Conservation (phyloP, 1,284 basidiomycete genomes). For the Cryptococcus amylolentus region DNA sequence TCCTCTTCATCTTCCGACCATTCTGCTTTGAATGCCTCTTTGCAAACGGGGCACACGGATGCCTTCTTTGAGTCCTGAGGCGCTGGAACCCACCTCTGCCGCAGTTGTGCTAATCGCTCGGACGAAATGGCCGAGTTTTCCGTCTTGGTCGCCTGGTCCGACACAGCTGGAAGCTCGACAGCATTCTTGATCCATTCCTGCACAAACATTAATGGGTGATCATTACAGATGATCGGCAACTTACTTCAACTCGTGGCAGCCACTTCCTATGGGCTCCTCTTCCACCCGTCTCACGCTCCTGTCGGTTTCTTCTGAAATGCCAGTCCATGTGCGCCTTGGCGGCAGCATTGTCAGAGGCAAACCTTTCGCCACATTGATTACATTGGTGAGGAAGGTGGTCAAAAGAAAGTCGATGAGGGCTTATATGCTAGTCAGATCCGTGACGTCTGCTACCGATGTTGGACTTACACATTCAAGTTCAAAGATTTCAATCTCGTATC, state of each 20-base stretch:
- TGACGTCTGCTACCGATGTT: not conserved
- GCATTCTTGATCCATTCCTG: constrained; percentile 82
- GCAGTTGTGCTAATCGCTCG: constrained; percentile 70
- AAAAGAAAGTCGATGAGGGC: constrained; percentile 68
- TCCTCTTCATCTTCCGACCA: constrained; percentile 96
- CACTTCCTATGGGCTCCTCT: constrained; percentile 88
- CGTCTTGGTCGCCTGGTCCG: not conserved
- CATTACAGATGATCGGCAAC: constrained; percentile 45
- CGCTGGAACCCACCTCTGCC: constrained; percentile 76
- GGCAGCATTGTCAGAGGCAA: constrained; percentile 63
- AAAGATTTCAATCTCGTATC: constrained; percentile 65
- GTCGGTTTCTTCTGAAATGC: constrained; percentile 93
- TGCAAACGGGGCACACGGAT: constrained; percentile 90
- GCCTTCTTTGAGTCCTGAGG: constrained; percentile 70
- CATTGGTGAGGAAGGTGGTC: constrained; percentile 75
- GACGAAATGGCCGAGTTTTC: constrained; percentile 51
- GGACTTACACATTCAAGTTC: constrained; percentile 67
- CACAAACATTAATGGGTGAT: not conserved
- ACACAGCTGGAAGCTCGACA: constrained; percentile 3
- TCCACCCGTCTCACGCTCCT: constrained; percentile 75
- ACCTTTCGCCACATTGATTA: constrained; percentile 90
- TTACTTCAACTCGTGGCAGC: constrained; percentile 79
- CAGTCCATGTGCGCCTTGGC: constrained; percentile 91
- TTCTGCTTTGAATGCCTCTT: constrained; percentile 87
- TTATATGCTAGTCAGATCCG: constrained; percentile 33